phyloP scores from a whole-genome alignment of 192 early-diverging fungal species.

The Podochytrium sp. region DNA sequence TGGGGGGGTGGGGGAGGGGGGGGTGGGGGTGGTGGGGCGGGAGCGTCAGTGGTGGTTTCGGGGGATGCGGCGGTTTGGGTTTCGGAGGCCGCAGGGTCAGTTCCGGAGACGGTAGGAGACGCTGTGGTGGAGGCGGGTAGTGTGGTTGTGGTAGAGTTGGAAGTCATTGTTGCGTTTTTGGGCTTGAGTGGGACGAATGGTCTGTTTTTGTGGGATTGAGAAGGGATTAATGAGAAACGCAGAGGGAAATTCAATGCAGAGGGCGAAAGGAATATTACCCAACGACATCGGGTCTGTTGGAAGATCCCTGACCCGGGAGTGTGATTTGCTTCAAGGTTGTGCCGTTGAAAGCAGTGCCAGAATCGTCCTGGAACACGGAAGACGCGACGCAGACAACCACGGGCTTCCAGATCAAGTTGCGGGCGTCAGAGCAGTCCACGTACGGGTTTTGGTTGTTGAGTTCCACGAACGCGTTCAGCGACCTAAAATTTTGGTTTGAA shows the following conservation, averaged over 20 bases:
- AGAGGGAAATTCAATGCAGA: neutral
- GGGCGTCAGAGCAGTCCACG: neutral
- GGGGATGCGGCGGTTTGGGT: neutral
- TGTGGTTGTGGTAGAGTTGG: neutral
- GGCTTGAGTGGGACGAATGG: neutral
- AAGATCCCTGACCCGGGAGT: neutral
- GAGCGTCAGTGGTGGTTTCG: neutral
- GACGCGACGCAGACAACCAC: constrained; percentile 5
- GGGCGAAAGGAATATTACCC: neutral
- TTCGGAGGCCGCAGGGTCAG: neutral
- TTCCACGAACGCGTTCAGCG: neutral
- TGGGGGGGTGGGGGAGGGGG: neutral
- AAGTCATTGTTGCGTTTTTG: neutral
- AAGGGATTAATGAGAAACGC: too few species aligned
- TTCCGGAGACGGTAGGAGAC: neutral
- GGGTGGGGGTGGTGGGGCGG: neutral
- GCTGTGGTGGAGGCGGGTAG: neutral
- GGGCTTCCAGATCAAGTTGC: neutral
- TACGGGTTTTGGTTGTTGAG: neutral
- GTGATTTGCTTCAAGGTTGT: neutral
- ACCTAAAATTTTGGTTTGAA: too few species aligned
- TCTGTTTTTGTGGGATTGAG: neutral
- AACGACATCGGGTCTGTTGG: neutral
- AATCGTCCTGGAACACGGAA: neutral
- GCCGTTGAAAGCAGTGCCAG: neutral